Percentiles rank a stretch among this genome's conserved stretches.
Conservation (phyloP, 805 yeast species). For the Hyphopichia homilentoma region DNA sequence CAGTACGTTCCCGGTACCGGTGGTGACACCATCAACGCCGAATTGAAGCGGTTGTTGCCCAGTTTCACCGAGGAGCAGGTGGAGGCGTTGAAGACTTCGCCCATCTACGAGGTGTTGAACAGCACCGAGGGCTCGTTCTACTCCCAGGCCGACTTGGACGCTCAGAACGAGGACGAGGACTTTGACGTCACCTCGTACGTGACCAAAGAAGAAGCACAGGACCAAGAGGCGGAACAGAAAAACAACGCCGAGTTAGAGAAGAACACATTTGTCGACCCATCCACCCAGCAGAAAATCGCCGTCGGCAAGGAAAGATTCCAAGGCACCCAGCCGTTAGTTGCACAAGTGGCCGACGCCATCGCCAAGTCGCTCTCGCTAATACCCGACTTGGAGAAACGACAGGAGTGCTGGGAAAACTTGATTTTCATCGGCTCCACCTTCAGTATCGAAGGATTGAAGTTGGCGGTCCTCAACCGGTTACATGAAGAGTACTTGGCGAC, state of each 20-base stretch:
- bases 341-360: conserved; percentile 49
- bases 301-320: conserved; percentile 91
- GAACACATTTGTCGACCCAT: conserved; percentile 64
- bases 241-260: conserved; percentile 68
- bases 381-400: conserved; percentile 67
- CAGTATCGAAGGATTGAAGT: conserved; percentile 71
- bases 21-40: conserved; percentile 58
- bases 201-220: conserved; percentile 51
- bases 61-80: conserved; percentile 53
- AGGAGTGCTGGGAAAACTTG: conserved; percentile 81
- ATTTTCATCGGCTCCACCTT: conserved; percentile 77
- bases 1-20: conserved; percentile 51
- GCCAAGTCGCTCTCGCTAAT: conserved; percentile 52
- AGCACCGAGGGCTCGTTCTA: conserved; percentile 66
- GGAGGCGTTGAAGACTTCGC: conserved; percentile 69
- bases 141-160: conserved; percentile 48
- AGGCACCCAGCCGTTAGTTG: conserved; percentile 65
- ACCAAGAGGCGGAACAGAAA: conserved; percentile 30
- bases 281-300: conserved; percentile 48
- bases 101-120: conserved; percentile 74
- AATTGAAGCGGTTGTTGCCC: conserved; percentile 54
- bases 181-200: conserved; percentile 89
- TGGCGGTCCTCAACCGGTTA: conserved; percentile 59
- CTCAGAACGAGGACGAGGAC: conserved; percentile 56
- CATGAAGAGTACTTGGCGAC: conserved; percentile 51